Percentiles rank a stretch among this genome's conserved stretches.
Evolutionary conservation across 116 monocot species (phyloP).

Genomic region (Iris pallida): DNA sequence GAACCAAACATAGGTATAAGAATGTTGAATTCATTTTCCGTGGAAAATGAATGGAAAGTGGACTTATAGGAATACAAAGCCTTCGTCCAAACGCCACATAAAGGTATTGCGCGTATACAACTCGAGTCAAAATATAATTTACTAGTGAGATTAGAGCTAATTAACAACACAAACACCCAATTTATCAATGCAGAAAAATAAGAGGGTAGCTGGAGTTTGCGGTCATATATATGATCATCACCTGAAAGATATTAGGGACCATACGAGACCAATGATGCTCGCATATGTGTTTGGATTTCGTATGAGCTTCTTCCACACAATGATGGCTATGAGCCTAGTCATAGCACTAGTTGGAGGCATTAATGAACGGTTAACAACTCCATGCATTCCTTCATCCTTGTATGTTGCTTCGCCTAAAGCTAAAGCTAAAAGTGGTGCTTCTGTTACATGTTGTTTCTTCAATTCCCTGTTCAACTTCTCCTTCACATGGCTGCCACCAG

Average conservation of each 20-base stretch:
- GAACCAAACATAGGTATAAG: no score
- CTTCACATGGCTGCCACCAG: slow-evolving; percentile 23
- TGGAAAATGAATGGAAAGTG: no score
- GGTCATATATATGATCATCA: slow-evolving; percentile 8
- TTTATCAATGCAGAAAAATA: background rate
- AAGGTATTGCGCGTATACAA: no score
- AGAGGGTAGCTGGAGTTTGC: background rate
- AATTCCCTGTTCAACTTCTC: slow-evolving; percentile 28
- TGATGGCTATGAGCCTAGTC: slow-evolving; percentile 81
- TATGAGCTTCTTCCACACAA: slow-evolving; percentile 96
- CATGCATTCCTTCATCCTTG: slow-evolving; percentile 14
- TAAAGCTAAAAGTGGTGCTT: slow-evolving; percentile 18
- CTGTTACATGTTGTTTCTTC: slow-evolving; percentile 55
- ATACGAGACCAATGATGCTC: slow-evolving; percentile 70
- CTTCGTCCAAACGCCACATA: no score
- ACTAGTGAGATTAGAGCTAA: no score
- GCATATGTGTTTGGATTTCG: slow-evolving; percentile 90
- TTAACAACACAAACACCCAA: no score
- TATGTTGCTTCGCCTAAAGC: slow-evolving; percentile 59
- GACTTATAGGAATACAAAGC: no score
- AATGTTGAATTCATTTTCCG: no score
- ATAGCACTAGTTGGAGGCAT: slow-evolving; percentile 84
- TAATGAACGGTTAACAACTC: slow-evolving; percentile 17
- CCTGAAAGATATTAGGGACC: slow-evolving; percentile 90
- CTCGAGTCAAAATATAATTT: no score